phyloP scores from a whole-genome alignment of 306 rosid genomes.

The Fagus crenata region DNA sequence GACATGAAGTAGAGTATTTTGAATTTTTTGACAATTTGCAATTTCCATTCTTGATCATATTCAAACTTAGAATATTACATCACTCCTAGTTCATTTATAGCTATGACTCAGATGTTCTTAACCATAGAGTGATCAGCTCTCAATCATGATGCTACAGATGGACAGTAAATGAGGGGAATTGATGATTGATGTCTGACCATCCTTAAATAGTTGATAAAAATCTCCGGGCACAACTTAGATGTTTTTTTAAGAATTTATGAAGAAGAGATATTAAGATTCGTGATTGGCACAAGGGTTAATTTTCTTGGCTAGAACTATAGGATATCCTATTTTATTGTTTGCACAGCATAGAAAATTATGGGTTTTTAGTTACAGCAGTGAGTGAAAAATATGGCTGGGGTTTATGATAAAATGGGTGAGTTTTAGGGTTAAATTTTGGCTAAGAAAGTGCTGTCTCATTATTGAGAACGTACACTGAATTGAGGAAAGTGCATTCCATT shows the following conservation, averaged over 20 bases:
- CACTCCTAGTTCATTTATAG: neutral
- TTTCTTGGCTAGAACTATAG: neutral
- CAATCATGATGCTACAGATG: neutral
- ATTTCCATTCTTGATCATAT: neutral
- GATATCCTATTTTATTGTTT: neutral
- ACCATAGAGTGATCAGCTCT: too few species aligned
- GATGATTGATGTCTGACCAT: neutral
- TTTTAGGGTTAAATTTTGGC: neutral
- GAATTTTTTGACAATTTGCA: neutral
- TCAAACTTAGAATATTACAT: neutral
- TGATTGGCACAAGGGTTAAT: neutral
- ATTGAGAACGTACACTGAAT: slow-evolving; percentile 9
- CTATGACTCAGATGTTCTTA: neutral
- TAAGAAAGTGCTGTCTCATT: neutral
- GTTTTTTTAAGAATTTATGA: neutral
- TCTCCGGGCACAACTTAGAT: neutral
- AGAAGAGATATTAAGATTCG: neutral
- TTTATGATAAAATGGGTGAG: neutral
- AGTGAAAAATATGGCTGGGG: neutral
- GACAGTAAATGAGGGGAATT: neutral
- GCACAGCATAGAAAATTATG: neutral
- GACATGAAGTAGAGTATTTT: neutral
- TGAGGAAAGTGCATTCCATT: neutral
- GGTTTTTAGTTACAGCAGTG: neutral
- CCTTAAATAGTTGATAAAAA: neutral